Percentiles rank a stretch among this genome's conserved stretches.
Evolutionary conservation across 257 asterid species (phyloP).

Genomic region (Galeopsis tetrahit): DNA sequence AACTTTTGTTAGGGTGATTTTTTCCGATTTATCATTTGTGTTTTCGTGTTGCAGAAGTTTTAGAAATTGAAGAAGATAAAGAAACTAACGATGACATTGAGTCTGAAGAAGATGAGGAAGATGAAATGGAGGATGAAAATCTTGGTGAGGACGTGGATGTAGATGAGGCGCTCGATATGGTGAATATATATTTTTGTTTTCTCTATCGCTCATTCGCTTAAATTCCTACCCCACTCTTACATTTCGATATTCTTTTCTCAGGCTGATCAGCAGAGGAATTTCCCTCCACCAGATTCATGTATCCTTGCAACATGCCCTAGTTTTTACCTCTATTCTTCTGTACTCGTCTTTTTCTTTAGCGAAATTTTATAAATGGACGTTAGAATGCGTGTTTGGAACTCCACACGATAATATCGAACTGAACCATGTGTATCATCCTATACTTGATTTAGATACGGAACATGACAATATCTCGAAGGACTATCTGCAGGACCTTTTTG

Average conservation of each 20-base stretch:
- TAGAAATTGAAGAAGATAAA: slow-evolving; percentile 56
- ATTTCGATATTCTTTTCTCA: slow-evolving; percentile 35
- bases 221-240: background rate
- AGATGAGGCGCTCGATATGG: slow-evolving; percentile 59
- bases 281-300: slow-evolving; percentile 56
- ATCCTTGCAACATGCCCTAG: slow-evolving; percentile 53
- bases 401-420: background rate
- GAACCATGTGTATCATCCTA: slow-evolving; percentile 55
- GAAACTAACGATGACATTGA: slow-evolving; percentile 61
- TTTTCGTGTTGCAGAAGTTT: slow-evolving; percentile 43
- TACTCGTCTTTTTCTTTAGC: background rate
- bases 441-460: slow-evolving; percentile 53
- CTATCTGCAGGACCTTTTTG: slow-evolving; percentile 87
- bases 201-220: background rate
- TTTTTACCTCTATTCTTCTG: background rate
- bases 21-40: slow-evolving; percentile 2
- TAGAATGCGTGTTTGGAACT: background rate
- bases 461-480: slow-evolving; percentile 67
- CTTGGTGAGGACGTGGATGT: slow-evolving; percentile 64
- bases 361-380: background rate
- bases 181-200: slow-evolving; percentile 30
- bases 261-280: slow-evolving; percentile 57
- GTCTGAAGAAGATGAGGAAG: slow-evolving; percentile 62
- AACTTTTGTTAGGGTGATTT: slow-evolving; percentile 4
- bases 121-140: slow-evolving; percentile 70